A percentile compares a stretch with the other conserved stretches of the same genome.
Evolutionary conservation across 192 early-diverging fungal species (phyloP).

Genomic region (Gaertneriomyces semiglobifer): DNA sequence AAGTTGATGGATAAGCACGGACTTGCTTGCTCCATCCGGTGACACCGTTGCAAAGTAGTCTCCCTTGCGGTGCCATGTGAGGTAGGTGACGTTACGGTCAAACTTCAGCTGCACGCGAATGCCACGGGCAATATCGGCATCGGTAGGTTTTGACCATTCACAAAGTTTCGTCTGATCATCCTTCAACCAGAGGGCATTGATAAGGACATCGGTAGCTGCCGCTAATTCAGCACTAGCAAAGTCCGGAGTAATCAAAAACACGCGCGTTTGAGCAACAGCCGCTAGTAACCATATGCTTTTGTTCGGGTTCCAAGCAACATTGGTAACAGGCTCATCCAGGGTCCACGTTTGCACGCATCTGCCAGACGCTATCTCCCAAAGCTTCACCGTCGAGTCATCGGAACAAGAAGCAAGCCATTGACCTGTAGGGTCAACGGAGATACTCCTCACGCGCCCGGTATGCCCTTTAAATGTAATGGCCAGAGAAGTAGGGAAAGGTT

Average conservation of each 20-base stretch:
- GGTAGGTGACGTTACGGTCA: constrained; percentile 59
- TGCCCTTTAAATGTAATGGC: constrained; percentile 81
- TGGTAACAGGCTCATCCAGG: constrained; percentile 64
- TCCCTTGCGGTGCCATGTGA: constrained; percentile 94
- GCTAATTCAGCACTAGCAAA: constrained; percentile 19
- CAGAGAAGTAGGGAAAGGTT: constrained; percentile 84
- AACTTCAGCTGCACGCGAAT: constrained; percentile 4
- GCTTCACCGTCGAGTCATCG: constrained; percentile 81
- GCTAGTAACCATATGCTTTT: constrained; percentile 72
- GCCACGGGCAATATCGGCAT: neutral
- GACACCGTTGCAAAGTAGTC: constrained; percentile 90
- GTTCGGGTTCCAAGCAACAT: constrained; percentile 89
- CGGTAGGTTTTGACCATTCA: constrained; percentile 36
- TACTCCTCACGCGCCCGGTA: constrained; percentile 69
- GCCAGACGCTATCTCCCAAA: constrained; percentile 91
- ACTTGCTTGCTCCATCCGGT: constrained; percentile 61
- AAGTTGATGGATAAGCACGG: constrained; percentile 91
- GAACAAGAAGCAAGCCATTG: constrained; percentile 77
- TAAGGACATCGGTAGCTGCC: constrained; percentile 31
- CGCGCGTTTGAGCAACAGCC: constrained; percentile 50
- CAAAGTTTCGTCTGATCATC: constrained; percentile 4
- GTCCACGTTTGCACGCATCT: constrained; percentile 78
- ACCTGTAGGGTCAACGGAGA: constrained; percentile 92
- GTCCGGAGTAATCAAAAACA: constrained; percentile 42
- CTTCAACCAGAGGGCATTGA: constrained; percentile 26